These are phyloP conservation scores for Trametes versicolor DNA, from an alignment of 1,284 basidiomycete genomes.

Conservation along the genomic window DNA sequence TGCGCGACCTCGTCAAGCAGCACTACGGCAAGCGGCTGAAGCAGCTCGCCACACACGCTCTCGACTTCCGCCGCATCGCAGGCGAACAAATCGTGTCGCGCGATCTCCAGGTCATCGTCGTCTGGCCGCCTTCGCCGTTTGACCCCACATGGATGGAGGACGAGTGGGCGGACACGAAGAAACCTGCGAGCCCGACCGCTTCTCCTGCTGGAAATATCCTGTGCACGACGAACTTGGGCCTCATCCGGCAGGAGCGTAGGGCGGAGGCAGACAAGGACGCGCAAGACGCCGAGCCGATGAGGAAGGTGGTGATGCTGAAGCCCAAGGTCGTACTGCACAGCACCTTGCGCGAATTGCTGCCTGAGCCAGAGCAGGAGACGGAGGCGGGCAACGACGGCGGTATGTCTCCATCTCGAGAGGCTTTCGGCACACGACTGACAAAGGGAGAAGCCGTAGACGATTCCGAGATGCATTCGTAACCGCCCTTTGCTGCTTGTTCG, in stretches of 20 bases:
- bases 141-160: slow-evolving; percentile 56
- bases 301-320: slow-evolving; percentile 40
- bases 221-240: slow-evolving; percentile 24
- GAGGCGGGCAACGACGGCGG: neutral
- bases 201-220: neutral
- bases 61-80: slow-evolving; percentile 58
- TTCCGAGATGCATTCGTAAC: neutral
- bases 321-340: slow-evolving; percentile 46
- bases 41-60: slow-evolving; percentile 52
- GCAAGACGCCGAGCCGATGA: slow-evolving; percentile 28
- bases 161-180: slow-evolving; percentile 35
- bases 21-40: slow-evolving; percentile 46
- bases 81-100: slow-evolving; percentile 55
- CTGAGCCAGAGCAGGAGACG: neutral
- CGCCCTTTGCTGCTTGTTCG: too few species aligned
- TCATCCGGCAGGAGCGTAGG: slow-evolving; percentile 12
- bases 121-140: slow-evolving; percentile 49
- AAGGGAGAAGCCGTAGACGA: neutral
- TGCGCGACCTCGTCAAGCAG: slow-evolving; percentile 36
- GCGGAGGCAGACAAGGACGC: slow-evolving; percentile 15
- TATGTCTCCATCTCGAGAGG: neutral
- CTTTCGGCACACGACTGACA: neutral
- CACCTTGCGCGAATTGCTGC: slow-evolving; percentile 16
- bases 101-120: slow-evolving; percentile 52
- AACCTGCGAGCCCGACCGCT: neutral